Base-by-base conservation (phyloP, 106 monocot species). In the Iris macrosiphon region DNA sequence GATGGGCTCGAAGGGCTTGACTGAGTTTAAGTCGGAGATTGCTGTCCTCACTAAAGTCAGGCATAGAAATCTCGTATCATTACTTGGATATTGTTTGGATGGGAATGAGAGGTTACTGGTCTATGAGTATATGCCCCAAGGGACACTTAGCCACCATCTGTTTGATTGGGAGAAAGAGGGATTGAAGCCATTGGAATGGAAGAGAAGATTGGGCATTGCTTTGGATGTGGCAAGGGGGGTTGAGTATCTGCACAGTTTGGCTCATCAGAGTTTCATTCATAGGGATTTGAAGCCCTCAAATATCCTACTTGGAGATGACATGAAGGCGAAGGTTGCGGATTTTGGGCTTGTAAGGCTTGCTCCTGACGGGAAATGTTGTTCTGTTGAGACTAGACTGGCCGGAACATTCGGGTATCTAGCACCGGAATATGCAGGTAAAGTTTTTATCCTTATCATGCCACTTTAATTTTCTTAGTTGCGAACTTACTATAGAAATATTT, bases 381-480 rank as follows among this genome's bases (percentile, higher is more conserved):
- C 52, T 35, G 66, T 73, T 54, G 73, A 73, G 53, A 73, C 73
- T 13, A 65, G 66, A 32, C 57, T 75, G 23, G 75, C 75, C 4
- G 75, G 75, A 42, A 75, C 75, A 52, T 75, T 75, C 20, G 75
- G 75, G 11, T 75, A 75, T 50, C 75, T 75, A 42, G 75, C 75
- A n/a, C 75, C 75, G 6, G 75, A 75, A n/a, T 75, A 75, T 75
- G 75, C 75, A 50, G 75, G 75, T 75, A 75, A 64, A 23, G 17
- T 7, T 23, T 24, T 13, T 31, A 2, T 22, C 43, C 20, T 32
- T 52, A 7, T 18, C 17, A 23, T 15, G 2, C 20, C 11, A 15
- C 14, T 21, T 35, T 16, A 24, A 10, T 15, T 20, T 40, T 3
- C 21, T 2, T 57, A 9, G 41, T 9, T 24, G 3, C 37, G 12